Percentiles rank a stretch among this genome's conserved stretches.
Evolutionary conservation across 192 early-diverging fungal species (phyloP).

Genomic region (Coemansia sp.): DNA sequence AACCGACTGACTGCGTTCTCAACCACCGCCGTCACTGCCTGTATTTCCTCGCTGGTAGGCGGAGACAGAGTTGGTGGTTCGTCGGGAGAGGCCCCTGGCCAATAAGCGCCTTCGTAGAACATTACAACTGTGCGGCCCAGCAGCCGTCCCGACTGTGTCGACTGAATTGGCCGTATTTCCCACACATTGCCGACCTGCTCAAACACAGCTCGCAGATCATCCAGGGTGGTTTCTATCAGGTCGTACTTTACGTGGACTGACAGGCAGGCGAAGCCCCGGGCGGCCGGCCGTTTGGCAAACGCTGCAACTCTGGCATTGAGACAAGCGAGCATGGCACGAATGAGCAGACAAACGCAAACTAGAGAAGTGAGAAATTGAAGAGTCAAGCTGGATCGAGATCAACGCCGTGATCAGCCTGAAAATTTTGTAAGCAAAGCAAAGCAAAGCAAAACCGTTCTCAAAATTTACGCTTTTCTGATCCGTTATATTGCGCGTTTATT

Average conservation of each 20-base stretch:
- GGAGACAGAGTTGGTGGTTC: conserved; percentile 22
- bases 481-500: not conserved
- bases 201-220: conserved; percentile 21
- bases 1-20: conserved; percentile 11
- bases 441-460: no score
- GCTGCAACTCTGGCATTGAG: conserved; percentile 1
- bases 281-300: not conserved
- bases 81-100: conserved; percentile 17
- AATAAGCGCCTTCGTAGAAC: conserved; percentile 35
- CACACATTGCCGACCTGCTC: conserved; percentile 40
- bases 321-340: conserved; percentile 1
- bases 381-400: not conserved
- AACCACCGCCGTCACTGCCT: conserved; percentile 4
- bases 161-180: conserved; percentile 33
- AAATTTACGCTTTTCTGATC: not conserved
- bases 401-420: not conserved
- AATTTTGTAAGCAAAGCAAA: not conserved
- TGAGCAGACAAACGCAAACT: not conserved
- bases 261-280: conserved; percentile 30
- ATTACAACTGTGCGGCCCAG: conserved; percentile 29
- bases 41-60: conserved; percentile 19
- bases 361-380: not conserved
- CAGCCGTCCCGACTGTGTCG: conserved; percentile 9
- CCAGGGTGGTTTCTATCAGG: conserved; percentile 19
- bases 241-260: conserved; percentile 30